A percentile compares a stretch with the other conserved stretches of the same genome.
These are phyloP conservation scores for Tetradesmus obliquus DNA, from an alignment of 139 green algal genomes.

Conservation along the genomic window DNA sequence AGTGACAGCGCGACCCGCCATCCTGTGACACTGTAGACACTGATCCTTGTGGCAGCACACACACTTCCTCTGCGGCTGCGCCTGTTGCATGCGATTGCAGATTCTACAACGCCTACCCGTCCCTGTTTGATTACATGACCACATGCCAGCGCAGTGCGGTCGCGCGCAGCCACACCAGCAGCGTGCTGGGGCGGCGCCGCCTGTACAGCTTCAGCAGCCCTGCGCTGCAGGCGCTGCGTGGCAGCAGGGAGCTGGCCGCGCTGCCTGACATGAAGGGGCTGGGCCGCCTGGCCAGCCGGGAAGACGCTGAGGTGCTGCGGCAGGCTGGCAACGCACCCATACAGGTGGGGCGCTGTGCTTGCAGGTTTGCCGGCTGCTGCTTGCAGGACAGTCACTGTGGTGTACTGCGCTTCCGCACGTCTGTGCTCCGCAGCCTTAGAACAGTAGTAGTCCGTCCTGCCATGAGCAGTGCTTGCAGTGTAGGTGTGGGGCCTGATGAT, in stretches of 20 bases:
- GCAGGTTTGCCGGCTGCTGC: background rate
- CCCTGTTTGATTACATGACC: conserved; percentile 13
- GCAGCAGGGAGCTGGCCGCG: background rate
- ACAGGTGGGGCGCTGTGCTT: background rate
- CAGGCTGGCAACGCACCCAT: conserved; percentile 34
- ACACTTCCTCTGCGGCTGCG: too few relatives aligned
- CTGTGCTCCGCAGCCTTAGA: too few relatives aligned
- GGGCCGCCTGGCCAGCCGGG: background rate
- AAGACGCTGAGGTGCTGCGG: conserved; percentile 9
- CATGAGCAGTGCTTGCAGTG: too few relatives aligned
- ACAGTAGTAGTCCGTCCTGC: too few relatives aligned
- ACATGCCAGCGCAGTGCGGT: background rate
- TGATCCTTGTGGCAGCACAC: too few relatives aligned
- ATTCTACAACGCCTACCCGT: conserved; percentile 3
- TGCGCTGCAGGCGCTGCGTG: background rate
- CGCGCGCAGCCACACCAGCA: background rate
- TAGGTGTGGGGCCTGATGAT: too few relatives aligned
- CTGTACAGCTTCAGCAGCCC: conserved; percentile 19
- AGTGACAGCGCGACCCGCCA: too few relatives aligned
- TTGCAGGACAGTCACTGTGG: background rate
- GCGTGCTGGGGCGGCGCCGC: background rate
- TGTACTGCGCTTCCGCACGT: too few relatives aligned
- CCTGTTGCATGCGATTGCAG: background rate
- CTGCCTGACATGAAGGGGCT: conserved; percentile 24
- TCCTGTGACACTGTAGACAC: too few relatives aligned